Base-by-base conservation (phyloP, 352 stramenopile genomes). In the Aphanomyces astaci region DNA sequence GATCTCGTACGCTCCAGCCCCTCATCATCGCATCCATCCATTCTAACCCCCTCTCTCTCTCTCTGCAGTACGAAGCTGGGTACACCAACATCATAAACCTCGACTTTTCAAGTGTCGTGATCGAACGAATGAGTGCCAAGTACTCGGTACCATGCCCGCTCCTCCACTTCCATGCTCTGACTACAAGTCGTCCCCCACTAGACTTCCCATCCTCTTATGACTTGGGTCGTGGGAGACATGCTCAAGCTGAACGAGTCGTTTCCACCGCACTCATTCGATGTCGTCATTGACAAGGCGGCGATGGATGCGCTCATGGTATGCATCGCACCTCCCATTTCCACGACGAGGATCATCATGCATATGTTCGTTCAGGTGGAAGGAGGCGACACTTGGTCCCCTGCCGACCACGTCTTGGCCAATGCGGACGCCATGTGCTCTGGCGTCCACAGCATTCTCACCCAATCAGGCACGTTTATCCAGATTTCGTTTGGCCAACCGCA, bases 401-500 rank as follows among this genome's bases (percentile, higher is more conserved):
- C 77, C 0, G 64, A 80, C 24, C 49, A 71, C n/a, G 69, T 86
- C 30, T 80, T 89, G 22, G 67, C 81, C 32, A 63, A 78, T 52
- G 78, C 73, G 13, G 48, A 74, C 25, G 75, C 73, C 22, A 91
- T 89, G 80, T 90, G 82, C 60, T 63, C 30, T 27, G 75, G 75
- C 30, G 78, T 90, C 30, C 68, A 71, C 25, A 73, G 64, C 15
- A 78, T 88, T 25, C 70, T 94, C 22, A 74, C 63, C 32, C 60
- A 66, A 0, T 57, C 73, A 13, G 84, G 86, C 24, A 70, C 69
- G 0, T 92, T 90, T 68, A 27, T 93, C 27, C 86, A 94, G 66
- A 88, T 94, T 63, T 87, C 78, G 40, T 94, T 94, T 64, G 78
- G 72, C 55, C 86, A 94, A 71, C 84, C 86, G 33, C 86, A 92